phyloP scores from a whole-genome alignment of 2,329 filamentous ascomycete species.

The Ophiostoma perfectum region DNA sequence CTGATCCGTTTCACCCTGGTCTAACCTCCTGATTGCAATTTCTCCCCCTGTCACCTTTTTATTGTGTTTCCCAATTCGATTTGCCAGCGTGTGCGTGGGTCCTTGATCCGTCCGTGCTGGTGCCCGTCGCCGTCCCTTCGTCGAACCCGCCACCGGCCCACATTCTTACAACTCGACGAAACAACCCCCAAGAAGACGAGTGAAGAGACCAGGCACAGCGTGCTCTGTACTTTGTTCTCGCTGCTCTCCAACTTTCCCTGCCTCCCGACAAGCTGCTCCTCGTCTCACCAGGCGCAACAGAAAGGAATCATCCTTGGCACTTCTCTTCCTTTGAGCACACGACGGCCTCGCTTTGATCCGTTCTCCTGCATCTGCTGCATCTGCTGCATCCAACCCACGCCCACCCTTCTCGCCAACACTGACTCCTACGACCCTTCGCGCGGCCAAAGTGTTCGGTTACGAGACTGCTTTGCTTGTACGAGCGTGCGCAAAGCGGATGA shows the following conservation, averaged over 20 bases:
- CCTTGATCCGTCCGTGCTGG: slow-evolving; percentile 8
- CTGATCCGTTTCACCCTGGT: slow-evolving; percentile 24
- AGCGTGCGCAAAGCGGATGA: slow-evolving; percentile 8
- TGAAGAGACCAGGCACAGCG: background rate
- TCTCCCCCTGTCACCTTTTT: slow-evolving; percentile 23
- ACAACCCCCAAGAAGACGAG: slow-evolving; percentile 8
- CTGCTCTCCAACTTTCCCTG: background rate
- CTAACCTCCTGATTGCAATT: slow-evolving; percentile 26
- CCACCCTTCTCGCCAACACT: background rate
- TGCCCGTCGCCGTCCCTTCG: slow-evolving; percentile 13
- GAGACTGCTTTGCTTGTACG: background rate
- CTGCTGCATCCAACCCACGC: background rate
- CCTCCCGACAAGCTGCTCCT: background rate
- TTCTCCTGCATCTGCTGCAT: background rate
- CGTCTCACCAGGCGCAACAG: background rate
- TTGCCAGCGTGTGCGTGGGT: slow-evolving; percentile 11
- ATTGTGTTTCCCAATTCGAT: slow-evolving; percentile 15
- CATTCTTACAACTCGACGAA: slow-evolving; percentile 18
- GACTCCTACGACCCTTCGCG: background rate
- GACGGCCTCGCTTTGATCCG: background rate
- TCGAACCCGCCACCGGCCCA: slow-evolving; percentile 23
- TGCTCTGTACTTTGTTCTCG: background rate
- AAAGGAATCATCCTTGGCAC: too few relatives aligned
- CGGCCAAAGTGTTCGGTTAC: background rate
- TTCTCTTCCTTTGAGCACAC: background rate